A percentile compares a stretch with the other conserved stretches of the same genome.
These are phyloP conservation scores for Pseudogymnoascus verrucosus DNA, from an alignment of 2,329 filamentous ascomycete genomes.

Conservation along the genomic window DNA sequence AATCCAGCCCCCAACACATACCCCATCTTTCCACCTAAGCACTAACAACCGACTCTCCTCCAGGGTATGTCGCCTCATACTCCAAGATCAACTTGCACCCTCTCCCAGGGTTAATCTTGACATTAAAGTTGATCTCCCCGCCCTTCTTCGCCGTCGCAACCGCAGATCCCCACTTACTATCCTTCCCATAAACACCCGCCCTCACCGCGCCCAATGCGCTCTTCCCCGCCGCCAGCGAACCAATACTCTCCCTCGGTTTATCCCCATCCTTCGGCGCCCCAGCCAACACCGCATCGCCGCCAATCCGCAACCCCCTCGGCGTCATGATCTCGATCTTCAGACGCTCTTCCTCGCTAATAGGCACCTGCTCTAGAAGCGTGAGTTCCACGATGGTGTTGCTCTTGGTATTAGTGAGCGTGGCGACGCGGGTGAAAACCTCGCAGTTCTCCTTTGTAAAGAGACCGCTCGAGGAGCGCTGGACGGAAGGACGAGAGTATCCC, in stretches of 20 bases:
- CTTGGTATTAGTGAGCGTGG: conserved; percentile 45
- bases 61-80: conserved; percentile 52
- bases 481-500: conserved; percentile 47
- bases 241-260: neutral
- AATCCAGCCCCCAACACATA: neutral
- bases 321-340: conserved; percentile 42
- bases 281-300: conserved; percentile 31
- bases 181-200: conserved; percentile 20
- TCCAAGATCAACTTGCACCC: conserved; percentile 50
- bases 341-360: conserved; percentile 52
- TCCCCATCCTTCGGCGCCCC: conserved; percentile 23
- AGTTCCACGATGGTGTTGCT: conserved; percentile 36
- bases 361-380: conserved; percentile 51
- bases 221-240: conserved; percentile 8
- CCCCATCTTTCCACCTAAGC: conserved; percentile 1
- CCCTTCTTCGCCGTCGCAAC: conserved; percentile 45
- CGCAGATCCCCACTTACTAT: conserved; percentile 44
- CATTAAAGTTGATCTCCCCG: conserved; percentile 52
- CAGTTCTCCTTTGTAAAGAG: conserved; percentile 47
- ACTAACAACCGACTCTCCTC: conserved; percentile 35
- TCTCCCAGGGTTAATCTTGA: conserved; percentile 49
- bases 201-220: conserved; percentile 15
- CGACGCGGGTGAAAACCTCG: conserved; percentile 40
- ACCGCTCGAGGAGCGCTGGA: conserved; percentile 42
- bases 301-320: conserved; percentile 39